Conservation (phyloP, 768 basidiomycete genomes). For the Termitomyces sp. region DNA sequence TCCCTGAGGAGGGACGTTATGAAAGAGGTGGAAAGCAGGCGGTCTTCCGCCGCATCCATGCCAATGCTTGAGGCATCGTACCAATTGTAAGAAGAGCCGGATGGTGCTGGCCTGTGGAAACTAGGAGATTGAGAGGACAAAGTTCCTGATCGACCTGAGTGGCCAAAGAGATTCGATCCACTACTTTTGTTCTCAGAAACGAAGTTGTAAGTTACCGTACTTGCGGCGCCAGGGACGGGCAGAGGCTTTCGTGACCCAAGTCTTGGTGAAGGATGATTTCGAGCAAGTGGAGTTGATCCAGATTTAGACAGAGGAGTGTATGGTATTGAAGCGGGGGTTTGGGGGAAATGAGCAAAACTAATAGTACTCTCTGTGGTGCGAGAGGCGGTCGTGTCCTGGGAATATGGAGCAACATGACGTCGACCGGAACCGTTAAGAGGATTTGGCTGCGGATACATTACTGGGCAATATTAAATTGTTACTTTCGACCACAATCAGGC, state of each 20-base stretch:
- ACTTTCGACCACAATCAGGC: too few species aligned
- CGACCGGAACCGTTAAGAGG: conserved; percentile 20
- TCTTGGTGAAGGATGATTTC: conserved; percentile 17
- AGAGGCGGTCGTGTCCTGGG: conserved; percentile 49
- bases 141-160: not conserved
- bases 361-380: conserved; percentile 52
- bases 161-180: not conserved
- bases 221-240: not conserved
- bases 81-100: conserved; percentile 46
- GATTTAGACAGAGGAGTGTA: conserved; percentile 30
- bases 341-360: conserved; percentile 50
- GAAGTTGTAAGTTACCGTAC: not conserved
- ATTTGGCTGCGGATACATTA: conserved; percentile 11
- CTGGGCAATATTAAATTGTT: conserved; percentile 2
- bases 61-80: conserved; percentile 54
- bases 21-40: conserved; percentile 54
- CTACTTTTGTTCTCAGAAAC: conserved; percentile 1
- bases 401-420: conserved; percentile 30
- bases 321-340: conserved; percentile 49
- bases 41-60: conserved; percentile 51
- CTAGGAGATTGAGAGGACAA: not conserved
- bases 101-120: conserved; percentile 11
- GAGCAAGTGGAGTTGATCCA: conserved; percentile 16
- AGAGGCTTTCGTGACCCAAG: conserved; percentile 10
- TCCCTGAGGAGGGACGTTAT: conserved; percentile 53